These are phyloP conservation scores for Mycena sanguinolenta DNA, from an alignment of 768 basidiomycete genomes.

Conservation along the genomic window DNA sequence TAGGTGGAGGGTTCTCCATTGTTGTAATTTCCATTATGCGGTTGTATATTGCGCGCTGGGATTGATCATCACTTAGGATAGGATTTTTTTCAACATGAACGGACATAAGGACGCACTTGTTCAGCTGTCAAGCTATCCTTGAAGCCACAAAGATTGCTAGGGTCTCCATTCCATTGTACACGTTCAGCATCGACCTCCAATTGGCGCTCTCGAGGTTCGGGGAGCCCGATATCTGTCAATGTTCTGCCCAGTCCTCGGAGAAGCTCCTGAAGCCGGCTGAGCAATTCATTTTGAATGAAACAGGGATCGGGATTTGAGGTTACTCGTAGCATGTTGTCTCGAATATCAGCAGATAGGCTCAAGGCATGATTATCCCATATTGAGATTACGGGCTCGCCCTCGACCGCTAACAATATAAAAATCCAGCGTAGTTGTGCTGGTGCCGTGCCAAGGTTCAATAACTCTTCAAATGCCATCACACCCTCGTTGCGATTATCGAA, in stretches of 20 bases:
- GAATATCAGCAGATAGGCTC: no score
- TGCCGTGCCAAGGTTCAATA: background rate
- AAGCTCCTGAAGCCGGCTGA: background rate
- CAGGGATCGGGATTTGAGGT: background rate
- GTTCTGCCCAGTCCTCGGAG: background rate
- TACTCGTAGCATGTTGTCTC: background rate
- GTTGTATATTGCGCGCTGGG: background rate
- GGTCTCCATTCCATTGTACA: no score
- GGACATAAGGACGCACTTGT: no score
- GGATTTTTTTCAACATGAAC: background rate
- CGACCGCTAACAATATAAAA: background rate
- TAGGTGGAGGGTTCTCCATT: background rate
- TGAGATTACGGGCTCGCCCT: background rate
- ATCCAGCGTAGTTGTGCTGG: background rate
- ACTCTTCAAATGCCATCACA: slow-evolving; percentile 8
- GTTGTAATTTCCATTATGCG: background rate
- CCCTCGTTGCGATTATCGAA: slow-evolving; percentile 6
- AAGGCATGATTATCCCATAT: no score
- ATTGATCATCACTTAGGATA: background rate
- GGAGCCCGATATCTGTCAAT: slow-evolving; percentile 1
- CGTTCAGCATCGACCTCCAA: background rate
- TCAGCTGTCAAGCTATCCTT: no score
- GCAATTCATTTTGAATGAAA: background rate
- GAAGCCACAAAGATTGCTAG: no score
- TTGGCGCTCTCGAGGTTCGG: background rate